These are phyloP conservation scores for Solanum chaucha DNA, from an alignment of 257 asterid species.

Conservation along the genomic window DNA sequence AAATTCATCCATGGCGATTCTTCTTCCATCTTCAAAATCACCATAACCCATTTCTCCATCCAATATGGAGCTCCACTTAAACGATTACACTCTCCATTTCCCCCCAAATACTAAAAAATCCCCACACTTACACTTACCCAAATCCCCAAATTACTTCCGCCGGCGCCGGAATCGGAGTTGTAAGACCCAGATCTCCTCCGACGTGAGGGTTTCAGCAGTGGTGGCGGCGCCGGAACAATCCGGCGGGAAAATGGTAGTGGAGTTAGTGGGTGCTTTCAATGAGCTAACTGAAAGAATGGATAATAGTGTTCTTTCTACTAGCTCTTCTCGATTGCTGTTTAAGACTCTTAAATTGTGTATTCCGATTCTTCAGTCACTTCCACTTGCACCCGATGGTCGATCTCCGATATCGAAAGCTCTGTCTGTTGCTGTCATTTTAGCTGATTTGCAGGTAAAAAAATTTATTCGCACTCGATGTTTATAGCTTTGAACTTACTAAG, in stretches of 20 bases:
- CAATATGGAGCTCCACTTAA: background rate
- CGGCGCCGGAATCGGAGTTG: background rate
- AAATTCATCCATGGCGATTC: background rate
- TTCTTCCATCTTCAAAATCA: background rate
- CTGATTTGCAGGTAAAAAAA: slow-evolving; percentile 70
- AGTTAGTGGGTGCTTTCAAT: slow-evolving; percentile 83
- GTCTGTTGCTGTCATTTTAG: slow-evolving; percentile 67
- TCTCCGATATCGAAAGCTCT: slow-evolving; percentile 70
- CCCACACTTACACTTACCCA: background rate
- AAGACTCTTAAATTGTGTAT: slow-evolving; percentile 68
- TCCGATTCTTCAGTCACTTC: slow-evolving; percentile 70
- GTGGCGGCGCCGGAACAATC: slow-evolving; percentile 51
- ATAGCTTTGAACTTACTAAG: background rate
- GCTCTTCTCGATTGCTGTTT: slow-evolving; percentile 67
- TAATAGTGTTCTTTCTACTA: slow-evolving; percentile 28
- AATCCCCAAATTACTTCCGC: background rate
- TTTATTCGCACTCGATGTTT: background rate
- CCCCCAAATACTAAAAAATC: background rate
- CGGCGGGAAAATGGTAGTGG: slow-evolving; percentile 94
- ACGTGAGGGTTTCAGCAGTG: background rate
- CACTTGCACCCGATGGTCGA: slow-evolving; percentile 55
- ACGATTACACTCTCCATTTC: background rate
- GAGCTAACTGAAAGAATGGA: slow-evolving; percentile 75
- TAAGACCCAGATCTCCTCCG: background rate
- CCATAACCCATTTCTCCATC: background rate